phyloP scores from a whole-genome alignment of 768 basidiomycete genomes.

The Chalciporus chontae region DNA sequence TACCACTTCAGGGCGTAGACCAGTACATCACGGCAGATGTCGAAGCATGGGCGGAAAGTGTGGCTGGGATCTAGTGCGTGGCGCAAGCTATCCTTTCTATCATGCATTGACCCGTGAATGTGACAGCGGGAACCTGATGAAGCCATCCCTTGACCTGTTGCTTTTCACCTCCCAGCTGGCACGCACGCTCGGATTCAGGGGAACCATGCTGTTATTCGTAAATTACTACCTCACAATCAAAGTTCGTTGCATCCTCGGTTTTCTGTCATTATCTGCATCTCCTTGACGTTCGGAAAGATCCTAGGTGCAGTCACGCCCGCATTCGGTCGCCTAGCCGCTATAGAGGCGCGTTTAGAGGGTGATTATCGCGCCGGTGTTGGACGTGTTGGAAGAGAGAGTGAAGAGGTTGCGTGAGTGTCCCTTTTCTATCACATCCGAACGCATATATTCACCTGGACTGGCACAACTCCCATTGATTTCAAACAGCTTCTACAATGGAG shows the following conservation, averaged over 20 bases:
- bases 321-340: conserved; percentile 85
- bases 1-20: conserved; percentile 71
- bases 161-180: conserved; percentile 93
- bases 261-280: neutral
- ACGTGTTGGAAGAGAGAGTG: conserved; percentile 81
- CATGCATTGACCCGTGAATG: neutral
- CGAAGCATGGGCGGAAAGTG: conserved; percentile 80
- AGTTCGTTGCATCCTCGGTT: conserved; percentile 8
- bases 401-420: conserved; percentile 80
- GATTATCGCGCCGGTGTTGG: conserved; percentile 89
- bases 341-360: conserved; percentile 85
- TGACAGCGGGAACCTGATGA: conserved; percentile 83
- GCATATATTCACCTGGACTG: neutral
- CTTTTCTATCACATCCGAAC: neutral
- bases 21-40: conserved; percentile 95
- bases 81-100: neutral
- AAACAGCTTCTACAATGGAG: conserved; percentile 87
- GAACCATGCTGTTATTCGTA: conserved; percentile 71
- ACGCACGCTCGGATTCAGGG: conserved; percentile 80
- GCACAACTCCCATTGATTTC: too few relatives aligned
- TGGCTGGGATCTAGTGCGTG: conserved; percentile 86
- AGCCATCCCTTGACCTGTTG: conserved; percentile 85
- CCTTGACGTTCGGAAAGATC: conserved; percentile 37
- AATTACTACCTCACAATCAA: conserved; percentile 86
- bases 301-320: conserved; percentile 85